These are phyloP conservation scores for Cercospora sp. DNA, from an alignment of 2,329 filamentous ascomycete species.

Conservation along the genomic window DNA sequence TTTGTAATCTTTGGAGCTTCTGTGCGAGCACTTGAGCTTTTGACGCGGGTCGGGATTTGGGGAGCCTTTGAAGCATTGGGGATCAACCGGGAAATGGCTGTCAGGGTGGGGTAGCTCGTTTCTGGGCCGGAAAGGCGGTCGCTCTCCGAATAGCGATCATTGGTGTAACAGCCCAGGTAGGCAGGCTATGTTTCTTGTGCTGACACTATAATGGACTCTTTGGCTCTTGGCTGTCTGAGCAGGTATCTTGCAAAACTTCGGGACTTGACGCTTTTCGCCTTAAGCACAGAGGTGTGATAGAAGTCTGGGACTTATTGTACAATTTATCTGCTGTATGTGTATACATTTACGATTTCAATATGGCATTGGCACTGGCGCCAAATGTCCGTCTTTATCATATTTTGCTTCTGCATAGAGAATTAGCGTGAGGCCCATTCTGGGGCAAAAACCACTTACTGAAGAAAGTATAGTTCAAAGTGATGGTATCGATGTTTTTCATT, in stretches of 20 bases:
- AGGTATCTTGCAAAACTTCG: not conserved
- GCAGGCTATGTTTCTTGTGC: not conserved
- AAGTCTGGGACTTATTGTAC: not conserved
- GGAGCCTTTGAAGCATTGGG: slow-evolving; percentile 3
- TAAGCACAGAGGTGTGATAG: not conserved
- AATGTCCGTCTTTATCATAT: slow-evolving; percentile 77
- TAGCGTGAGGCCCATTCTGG: slow-evolving; percentile 21
- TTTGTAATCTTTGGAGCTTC: not conserved
- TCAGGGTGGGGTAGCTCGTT: slow-evolving; percentile 4
- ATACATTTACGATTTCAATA: slow-evolving; percentile 6
- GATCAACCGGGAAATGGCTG: slow-evolving; percentile 1
- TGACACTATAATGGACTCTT: not conserved
- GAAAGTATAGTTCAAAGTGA: slow-evolving; percentile 96
- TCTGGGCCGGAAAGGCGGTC: not conserved
- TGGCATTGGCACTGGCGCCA: slow-evolving; percentile 57
- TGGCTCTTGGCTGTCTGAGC: not conserved
- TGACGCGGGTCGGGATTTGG: not conserved
- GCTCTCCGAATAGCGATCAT: not conserved
- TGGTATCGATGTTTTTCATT: slow-evolving; percentile 92
- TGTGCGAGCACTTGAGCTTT: not conserved
- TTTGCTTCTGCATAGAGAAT: slow-evolving; percentile 63
- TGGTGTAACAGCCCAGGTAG: not conserved
- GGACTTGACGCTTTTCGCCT: not conserved
- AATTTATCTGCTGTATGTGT: not conserved
- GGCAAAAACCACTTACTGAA: slow-evolving; percentile 70